phyloP scores from a whole-genome alignment of 305 asterid species.

The Fraxinus platypoda region DNA sequence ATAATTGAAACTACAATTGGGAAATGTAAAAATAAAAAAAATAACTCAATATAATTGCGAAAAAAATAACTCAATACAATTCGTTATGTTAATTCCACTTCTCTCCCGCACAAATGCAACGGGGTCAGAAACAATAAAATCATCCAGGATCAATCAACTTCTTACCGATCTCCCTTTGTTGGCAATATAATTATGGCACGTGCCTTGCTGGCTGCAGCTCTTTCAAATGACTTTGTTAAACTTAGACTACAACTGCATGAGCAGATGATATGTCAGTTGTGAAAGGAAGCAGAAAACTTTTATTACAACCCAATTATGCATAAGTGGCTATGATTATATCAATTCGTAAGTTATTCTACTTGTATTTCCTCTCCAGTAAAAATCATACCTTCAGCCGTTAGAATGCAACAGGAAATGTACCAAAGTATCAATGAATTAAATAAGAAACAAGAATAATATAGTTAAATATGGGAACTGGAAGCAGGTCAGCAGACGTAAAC shows the following conservation, averaged over 20 bases:
- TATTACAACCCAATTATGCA: background rate
- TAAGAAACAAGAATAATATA: background rate
- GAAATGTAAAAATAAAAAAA: background rate
- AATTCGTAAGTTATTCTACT: background rate
- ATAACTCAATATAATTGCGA: background rate
- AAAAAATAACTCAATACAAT: background rate
- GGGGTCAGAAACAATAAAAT: conserved; percentile 8
- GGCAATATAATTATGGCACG: conserved; percentile 93
- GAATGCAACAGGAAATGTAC: conserved; percentile 1
- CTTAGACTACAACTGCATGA: conserved; percentile 88
- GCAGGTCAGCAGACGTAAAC: background rate
- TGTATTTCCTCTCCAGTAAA: background rate
- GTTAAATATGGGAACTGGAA: background rate
- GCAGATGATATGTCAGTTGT: conserved; percentile 23
- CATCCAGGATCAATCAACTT: conserved; percentile 18
- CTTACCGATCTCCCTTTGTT: conserved; percentile 75
- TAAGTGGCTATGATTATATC: background rate
- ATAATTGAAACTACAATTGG: background rate
- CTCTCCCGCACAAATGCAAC: background rate
- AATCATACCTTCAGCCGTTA: background rate
- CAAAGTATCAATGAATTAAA: background rate
- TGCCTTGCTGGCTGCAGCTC: conserved; percentile 96
- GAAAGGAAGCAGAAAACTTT: conserved; percentile 14
- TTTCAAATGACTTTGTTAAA: conserved; percentile 85
- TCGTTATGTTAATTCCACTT: background rate